Conservation (phyloP, 495 filamentous ascomycete genomes). For the Trichoderma reesei region DNA sequence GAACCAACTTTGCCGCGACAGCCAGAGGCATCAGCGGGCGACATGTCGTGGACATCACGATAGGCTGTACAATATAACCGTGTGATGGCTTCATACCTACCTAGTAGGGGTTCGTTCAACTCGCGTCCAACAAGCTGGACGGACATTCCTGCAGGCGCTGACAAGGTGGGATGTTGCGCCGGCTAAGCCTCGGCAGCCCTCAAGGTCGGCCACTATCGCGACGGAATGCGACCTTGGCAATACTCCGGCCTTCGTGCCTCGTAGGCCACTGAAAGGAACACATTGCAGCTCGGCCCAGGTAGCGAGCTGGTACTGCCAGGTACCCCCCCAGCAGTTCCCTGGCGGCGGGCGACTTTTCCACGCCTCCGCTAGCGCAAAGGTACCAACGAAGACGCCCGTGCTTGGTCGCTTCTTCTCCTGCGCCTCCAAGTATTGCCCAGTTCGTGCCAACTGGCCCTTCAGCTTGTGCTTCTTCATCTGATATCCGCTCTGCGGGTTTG, state of each 20-base stretch:
- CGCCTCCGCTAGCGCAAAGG: not conserved
- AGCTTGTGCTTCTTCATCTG: not conserved
- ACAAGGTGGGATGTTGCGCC: slow-evolving; percentile 1
- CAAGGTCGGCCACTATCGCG: not conserved
- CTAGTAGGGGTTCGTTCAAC: too few relatives aligned
- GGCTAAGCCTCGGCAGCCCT: slow-evolving; percentile 3
- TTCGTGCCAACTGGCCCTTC: not conserved
- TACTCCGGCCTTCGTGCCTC: not conserved
- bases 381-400: not conserved
- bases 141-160: not conserved
- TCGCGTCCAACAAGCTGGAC: too few relatives aligned
- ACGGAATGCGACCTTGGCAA: slow-evolving; percentile 1
- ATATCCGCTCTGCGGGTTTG: not conserved
- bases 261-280: not conserved
- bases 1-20: too few relatives aligned
- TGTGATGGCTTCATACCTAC: too few relatives aligned
- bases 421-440: not conserved
- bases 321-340: too few relatives aligned
- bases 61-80: too few relatives aligned
- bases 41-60: too few relatives aligned
- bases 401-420: slow-evolving; percentile 1
- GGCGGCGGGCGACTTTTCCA: not conserved
- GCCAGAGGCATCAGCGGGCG: too few relatives aligned
- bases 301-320: not conserved
- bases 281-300: not conserved